Conservation (phyloP, 2,329 filamentous ascomycete species). For the Thielaviopsis ethacetica region DNA sequence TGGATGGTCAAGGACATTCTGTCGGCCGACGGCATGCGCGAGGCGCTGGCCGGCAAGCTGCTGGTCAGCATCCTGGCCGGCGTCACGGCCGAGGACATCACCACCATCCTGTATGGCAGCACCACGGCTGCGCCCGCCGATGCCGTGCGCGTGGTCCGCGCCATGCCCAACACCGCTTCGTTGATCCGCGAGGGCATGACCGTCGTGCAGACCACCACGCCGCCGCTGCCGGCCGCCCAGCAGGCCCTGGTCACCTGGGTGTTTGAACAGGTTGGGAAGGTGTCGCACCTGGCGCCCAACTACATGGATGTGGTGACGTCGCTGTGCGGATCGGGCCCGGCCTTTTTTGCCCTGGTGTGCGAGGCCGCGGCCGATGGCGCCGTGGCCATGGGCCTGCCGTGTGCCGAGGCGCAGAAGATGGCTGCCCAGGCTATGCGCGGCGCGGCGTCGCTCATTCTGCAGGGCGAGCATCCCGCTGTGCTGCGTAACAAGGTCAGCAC, state of each 20-base stretch:
- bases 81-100: constrained; percentile 52
- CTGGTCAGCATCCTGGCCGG: constrained; percentile 71
- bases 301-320: constrained; percentile 61
- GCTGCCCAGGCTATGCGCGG: constrained; percentile 66
- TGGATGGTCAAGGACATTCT: constrained; percentile 56
- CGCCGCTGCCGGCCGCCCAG: constrained; percentile 37
- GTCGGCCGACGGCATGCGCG: constrained; percentile 46
- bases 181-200: constrained; percentile 71
- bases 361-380: constrained; percentile 64
- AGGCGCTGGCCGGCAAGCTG: constrained; percentile 63
- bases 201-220: constrained; percentile 49
- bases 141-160: constrained; percentile 52
- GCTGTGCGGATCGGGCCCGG: constrained; percentile 57
- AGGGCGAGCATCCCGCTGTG: constrained; percentile 58
- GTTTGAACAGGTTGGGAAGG: constrained; percentile 57
- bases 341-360: constrained; percentile 59
- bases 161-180: constrained; percentile 73
- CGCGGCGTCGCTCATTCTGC: constrained; percentile 50
- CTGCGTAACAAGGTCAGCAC: constrained; percentile 63
- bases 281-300: constrained; percentile 47
- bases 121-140: constrained; percentile 25
- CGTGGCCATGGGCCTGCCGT: constrained; percentile 61
- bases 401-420: constrained; percentile 59
- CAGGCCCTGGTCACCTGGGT: constrained; percentile 54
- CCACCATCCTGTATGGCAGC: constrained; percentile 42